phyloP scores from a whole-genome alignment of 2,329 filamentous ascomycete genomes.

The Apiospora rasikravindrae region DNA sequence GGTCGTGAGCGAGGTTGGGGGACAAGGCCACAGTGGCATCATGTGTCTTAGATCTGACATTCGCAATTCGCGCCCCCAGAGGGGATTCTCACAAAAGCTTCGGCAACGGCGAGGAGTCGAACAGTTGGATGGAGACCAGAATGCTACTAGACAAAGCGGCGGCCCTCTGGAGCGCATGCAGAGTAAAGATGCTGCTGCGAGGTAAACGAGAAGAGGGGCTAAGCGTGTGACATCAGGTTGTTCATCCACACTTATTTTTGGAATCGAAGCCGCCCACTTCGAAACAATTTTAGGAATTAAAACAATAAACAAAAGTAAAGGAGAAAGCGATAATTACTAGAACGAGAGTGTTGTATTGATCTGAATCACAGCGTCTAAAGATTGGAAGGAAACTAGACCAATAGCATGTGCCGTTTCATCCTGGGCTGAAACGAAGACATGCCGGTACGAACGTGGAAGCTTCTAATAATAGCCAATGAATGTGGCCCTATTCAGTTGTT shows the following conservation, averaged over 20 bases:
- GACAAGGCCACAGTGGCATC: conserved; percentile 20
- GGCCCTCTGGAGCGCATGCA: conserved; percentile 5
- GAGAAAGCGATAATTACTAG: not conserved
- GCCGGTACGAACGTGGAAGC: not conserved
- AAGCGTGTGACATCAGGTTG: not conserved
- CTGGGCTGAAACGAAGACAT: conserved; percentile 10
- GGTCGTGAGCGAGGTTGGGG: not conserved
- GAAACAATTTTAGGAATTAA: conserved; percentile 2
- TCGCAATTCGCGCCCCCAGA: conserved; percentile 18
- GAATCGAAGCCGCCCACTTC: not conserved
- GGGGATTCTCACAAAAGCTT: conserved; percentile 15
- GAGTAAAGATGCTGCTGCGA: not conserved
- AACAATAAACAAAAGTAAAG: not conserved
- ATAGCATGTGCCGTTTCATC: not conserved
- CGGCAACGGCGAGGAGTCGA: conserved; percentile 17
- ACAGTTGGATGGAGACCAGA: not conserved
- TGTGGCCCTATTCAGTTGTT: not conserved
- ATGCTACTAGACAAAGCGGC: not conserved
- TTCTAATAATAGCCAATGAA: conserved; percentile 1
- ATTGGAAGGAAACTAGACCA: not conserved
- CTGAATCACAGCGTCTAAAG: conserved; percentile 1
- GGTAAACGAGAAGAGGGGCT: conserved; percentile 13
- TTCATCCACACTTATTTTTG: not conserved
- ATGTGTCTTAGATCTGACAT: conserved; percentile 22
- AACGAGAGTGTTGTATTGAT: not conserved